Evolutionary conservation across 768 basidiomycete genomes (phyloP).

Genomic region (Tricholoma hemisulphureum): DNA sequence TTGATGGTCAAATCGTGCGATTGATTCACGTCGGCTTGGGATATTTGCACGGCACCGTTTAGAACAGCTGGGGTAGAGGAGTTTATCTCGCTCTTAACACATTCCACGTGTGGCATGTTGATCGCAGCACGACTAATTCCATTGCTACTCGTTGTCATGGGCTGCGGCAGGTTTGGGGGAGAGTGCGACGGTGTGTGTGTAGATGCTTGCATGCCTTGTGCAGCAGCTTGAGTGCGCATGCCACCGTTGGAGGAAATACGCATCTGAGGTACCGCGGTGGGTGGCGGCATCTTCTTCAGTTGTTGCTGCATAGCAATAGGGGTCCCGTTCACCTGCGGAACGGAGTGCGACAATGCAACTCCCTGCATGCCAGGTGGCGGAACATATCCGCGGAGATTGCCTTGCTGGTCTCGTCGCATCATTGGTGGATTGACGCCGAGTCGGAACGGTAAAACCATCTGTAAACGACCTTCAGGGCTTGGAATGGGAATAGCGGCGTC

Average conservation of each 20-base stretch:
- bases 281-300: conserved; percentile 62
- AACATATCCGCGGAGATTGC: conserved; percentile 24
- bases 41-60: conserved; percentile 32
- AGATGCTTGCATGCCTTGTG: conserved; percentile 22
- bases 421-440: conserved; percentile 38
- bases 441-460: conserved; percentile 49
- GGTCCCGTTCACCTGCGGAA: conserved; percentile 37
- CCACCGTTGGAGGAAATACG: conserved; percentile 60
- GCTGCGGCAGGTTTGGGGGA: conserved; percentile 33
- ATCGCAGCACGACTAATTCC: conserved; percentile 43
- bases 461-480: conserved; percentile 49
- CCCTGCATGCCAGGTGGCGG: conserved; percentile 18
- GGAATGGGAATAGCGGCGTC: conserved; percentile 48
- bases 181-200: conserved; percentile 19
- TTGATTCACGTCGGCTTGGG: conserved; percentile 18
- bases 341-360: conserved; percentile 4
- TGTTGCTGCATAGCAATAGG: conserved; percentile 61
- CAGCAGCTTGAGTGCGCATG: conserved; percentile 47
- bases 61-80: conserved; percentile 28
- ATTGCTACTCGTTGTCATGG: conserved; percentile 39
- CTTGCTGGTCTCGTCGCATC: conserved; percentile 33
- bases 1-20: conserved; percentile 25
- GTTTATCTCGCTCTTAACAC: conserved; percentile 32
- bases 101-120: conserved; percentile 47
- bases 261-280: conserved; percentile 52